phyloP scores from a whole-genome alignment of 257 asterid species.

The Leonotis leonurus region DNA sequence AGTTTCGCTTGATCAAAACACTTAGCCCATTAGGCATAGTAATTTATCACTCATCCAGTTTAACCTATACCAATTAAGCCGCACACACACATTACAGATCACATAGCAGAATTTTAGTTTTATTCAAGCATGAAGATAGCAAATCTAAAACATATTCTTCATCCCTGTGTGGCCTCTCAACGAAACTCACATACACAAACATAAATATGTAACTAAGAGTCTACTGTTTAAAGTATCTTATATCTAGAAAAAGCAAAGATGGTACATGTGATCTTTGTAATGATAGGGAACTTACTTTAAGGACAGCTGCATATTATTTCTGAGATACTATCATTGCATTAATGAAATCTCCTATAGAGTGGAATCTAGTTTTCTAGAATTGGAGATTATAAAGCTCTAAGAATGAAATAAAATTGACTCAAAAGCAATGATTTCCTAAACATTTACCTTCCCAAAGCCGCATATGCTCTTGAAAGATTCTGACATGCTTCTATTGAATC shows the following conservation, averaged over 20 bases:
- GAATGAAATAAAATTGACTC: conserved; percentile 12
- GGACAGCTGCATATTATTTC: not conserved
- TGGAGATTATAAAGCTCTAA: not conserved
- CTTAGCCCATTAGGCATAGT: not conserved
- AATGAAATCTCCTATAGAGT: not conserved
- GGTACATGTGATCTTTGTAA: not conserved
- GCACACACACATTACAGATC: not conserved
- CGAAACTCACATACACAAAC: not conserved
- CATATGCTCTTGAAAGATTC: conserved; percentile 93
- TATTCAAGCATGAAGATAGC: not conserved
- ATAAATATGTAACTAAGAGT: not conserved
- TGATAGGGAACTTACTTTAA: not conserved
- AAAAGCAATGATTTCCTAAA: not conserved
- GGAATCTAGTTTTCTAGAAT: not conserved
- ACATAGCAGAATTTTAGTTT: not conserved
- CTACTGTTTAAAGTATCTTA: not conserved
- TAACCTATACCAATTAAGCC: not conserved
- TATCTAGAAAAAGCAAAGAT: not conserved
- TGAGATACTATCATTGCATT: too few species aligned
- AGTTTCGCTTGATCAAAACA: too few species aligned
- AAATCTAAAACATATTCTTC: not conserved
- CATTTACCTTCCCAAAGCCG: conserved; percentile 71
- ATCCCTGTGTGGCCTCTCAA: not conserved
- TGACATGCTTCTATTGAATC: conserved; percentile 80
- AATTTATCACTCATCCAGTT: too few species aligned